phyloP scores from a whole-genome alignment of 192 early-diverging fungal genomes.

The Entrophospora sp. region DNA sequence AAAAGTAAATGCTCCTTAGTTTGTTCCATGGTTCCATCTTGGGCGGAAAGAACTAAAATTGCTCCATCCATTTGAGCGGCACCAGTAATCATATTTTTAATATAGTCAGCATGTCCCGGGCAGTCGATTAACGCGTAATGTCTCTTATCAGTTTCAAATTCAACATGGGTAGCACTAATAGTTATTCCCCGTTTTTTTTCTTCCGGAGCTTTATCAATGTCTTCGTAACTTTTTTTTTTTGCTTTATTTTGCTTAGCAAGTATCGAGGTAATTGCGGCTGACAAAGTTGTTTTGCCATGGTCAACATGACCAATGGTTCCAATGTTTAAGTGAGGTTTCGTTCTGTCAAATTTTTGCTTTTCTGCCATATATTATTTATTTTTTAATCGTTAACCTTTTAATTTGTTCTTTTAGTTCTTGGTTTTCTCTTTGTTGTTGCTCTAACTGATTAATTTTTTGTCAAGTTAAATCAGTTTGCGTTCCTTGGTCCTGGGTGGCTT shows the following conservation, averaged over 20 bases:
- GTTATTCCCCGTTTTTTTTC: conserved; percentile 98
- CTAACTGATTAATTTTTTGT: no score
- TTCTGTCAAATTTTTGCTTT: no score
- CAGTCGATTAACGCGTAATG: conserved; percentile 98
- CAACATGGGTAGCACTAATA: conserved; percentile 92
- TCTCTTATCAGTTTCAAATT: conserved; percentile 84
- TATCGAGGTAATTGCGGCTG: conserved; percentile 98
- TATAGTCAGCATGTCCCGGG: conserved; percentile 99
- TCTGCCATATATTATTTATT: no score
- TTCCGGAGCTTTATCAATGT: conserved; percentile 98
- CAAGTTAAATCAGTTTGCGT: no score
- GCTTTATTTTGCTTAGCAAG: conserved; percentile 69
- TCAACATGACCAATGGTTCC: conserved; percentile 99
- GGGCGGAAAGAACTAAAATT: conserved; percentile 94
- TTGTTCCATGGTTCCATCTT: conserved; percentile 20
- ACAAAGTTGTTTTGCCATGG: conserved; percentile 97
- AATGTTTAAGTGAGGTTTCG: conserved; percentile 99
- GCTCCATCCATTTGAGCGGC: conserved; percentile 98
- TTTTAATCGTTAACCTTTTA: no score
- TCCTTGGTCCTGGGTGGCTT: no score
- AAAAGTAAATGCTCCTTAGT: conserved; percentile 24
- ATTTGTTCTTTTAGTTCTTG: no score
- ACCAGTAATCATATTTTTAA: conserved; percentile 99
- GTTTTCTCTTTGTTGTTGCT: no score
- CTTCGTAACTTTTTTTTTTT: conserved; percentile 89